Evolutionary conservation across 805 yeast species (phyloP), one percentile per base, ranked within the genome.

Genomic region (Metschnikowia orientalis): DNA sequence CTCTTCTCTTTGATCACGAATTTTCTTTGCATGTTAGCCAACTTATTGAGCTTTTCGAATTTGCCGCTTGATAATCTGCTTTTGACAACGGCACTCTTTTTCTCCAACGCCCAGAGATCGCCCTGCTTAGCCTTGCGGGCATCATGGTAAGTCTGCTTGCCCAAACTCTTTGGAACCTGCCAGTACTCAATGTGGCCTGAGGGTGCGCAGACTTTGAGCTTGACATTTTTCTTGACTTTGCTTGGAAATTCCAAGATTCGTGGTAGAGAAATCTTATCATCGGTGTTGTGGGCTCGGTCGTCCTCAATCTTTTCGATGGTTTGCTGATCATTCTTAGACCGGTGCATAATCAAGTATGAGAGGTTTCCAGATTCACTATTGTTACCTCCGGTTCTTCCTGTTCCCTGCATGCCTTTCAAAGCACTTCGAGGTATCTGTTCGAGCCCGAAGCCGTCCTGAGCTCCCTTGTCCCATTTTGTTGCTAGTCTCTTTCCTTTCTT

Each of bases 91-190:
- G 53, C 57, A 19, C 57, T 50, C 48, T 66, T 66, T 44, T 56
- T 56, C 7, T 57, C 67, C 34, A 55, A 50, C 1, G 83, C 80
- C 98, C 97, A 92, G 32, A 80, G 59, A 54, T 92, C 98, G 14
- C 96, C 95, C 51, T 75, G 73, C n/a, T 57, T 58, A 0, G 86
- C 75, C 55, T 92, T 90, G 35, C 97, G 70, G 0, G 95, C 95
- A 62, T 92, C 97, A 51, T 85, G 94, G 47, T 86, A 92, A 2
- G 67, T 76, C 40, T 76, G 81, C 41, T 77, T 76, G 5, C 86
- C 83, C 34, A 74, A 68, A 12, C 94, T 78, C 53, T 80, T 83
- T 0, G 97, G 81, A 2, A 92, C 73, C 10, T 79, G 79, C 95
- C 97, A 88, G 38, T 79, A 77, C 58, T 90, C 97, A 26, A 90